Percentiles rank a stretch among this genome's conserved stretches.
Evolutionary conservation across 1,284 basidiomycete genomes (phyloP).

Genomic region (Ustilago shanxiensis): DNA sequence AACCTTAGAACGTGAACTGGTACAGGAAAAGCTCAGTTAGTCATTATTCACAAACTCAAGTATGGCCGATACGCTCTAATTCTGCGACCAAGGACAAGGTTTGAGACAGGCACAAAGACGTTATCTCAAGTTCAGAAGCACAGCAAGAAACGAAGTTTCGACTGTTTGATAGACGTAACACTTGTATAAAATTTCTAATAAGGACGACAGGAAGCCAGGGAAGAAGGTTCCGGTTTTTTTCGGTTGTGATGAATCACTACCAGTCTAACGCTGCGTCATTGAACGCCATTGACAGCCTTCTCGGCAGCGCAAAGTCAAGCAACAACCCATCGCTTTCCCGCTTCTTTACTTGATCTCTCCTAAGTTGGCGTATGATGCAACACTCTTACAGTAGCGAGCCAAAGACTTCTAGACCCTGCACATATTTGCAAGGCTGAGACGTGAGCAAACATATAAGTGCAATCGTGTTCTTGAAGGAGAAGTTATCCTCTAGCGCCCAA

Average conservation of each 20-base stretch:
- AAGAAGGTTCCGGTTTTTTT: too few relatives aligned
- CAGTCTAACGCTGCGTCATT: slow-evolving; percentile 12
- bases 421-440: too few relatives aligned
- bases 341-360: neutral
- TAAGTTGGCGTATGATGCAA: neutral
- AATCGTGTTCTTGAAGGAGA: neutral
- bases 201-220: too few relatives aligned
- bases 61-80: neutral
- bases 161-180: too few relatives aligned
- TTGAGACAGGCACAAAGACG: slow-evolving; percentile 1
- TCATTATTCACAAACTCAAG: neutral
- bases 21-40: slow-evolving; percentile 3
- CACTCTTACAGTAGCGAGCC: neutral
- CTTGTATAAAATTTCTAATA: too few relatives aligned
- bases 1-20: neutral
- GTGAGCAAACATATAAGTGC: too few relatives aligned
- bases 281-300: slow-evolving; percentile 11
- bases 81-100: neutral
- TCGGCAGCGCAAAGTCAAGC: neutral
- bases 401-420: too few relatives aligned
- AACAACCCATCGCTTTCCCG: neutral
- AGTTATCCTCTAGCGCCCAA: neutral
- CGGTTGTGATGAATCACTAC: slow-evolving; percentile 15
- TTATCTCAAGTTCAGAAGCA: too few relatives aligned
- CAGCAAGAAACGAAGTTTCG: neutral